Evolutionary conservation across 139 green algal genomes (phyloP).

Genomic region (Chlamydomonas schloesseri): DNA sequence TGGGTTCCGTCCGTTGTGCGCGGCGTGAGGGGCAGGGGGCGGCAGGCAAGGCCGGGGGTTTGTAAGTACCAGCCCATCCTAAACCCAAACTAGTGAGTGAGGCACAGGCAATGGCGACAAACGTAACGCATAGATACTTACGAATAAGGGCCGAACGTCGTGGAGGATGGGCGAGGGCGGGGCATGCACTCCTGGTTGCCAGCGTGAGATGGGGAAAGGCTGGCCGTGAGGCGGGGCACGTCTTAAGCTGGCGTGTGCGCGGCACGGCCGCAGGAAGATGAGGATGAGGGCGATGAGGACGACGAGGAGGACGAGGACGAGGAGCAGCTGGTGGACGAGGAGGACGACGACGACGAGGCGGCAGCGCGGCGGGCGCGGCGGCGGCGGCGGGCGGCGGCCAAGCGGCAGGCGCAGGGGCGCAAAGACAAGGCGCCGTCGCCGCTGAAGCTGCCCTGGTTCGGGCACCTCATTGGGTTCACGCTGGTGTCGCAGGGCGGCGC

Average conservation of each 20-base stretch:
- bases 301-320: not conserved
- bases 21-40: not conserved
- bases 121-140: no score
- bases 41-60: no score
- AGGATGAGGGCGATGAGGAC: not conserved
- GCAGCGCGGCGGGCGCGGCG: not conserved
- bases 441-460: conserved; percentile 78
- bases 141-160: no score
- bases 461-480: conserved; percentile 60
- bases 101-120: no score
- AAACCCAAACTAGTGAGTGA: no score
- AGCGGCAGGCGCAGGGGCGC: not conserved
- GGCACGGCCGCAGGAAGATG: not conserved
- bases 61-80: no score
- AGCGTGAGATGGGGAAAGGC: no score
- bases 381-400: not conserved
- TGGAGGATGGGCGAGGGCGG: no score
- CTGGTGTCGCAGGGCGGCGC: conserved; percentile 7
- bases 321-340: not conserved
- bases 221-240: no score
- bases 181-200: no score
- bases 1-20: no score
- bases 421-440: not conserved
- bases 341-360: not conserved
- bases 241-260: no score